These are phyloP conservation scores for Panellus pusillus DNA, from an alignment of 768 basidiomycete genomes.

Conservation along the genomic window DNA sequence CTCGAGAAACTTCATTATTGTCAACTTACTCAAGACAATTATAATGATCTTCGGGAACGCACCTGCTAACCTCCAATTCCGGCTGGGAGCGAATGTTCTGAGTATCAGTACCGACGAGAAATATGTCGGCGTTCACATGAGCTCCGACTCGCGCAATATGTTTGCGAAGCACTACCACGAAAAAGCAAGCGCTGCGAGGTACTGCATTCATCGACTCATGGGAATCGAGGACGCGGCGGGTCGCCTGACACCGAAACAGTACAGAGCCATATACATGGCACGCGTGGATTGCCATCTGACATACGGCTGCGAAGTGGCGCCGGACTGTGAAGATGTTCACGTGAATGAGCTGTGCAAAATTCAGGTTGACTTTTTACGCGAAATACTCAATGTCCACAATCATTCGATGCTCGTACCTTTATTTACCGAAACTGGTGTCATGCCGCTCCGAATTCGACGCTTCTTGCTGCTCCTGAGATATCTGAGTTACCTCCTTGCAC, in stretches of 20 bases:
- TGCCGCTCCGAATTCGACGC: conserved; percentile 23
- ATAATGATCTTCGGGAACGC: conserved; percentile 15
- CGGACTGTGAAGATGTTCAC: too few species aligned
- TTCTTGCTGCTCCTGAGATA: conserved; percentile 21
- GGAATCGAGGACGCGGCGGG: conserved; percentile 19
- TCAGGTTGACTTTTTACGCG: conserved; percentile 23
- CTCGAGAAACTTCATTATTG: conserved; percentile 23
- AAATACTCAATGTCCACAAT: conserved; percentile 20
- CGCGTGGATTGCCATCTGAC: too few species aligned
- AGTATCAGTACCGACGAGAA: conserved; percentile 2
- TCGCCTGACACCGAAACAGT: conserved; percentile 15
- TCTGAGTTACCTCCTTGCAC: conserved; percentile 13
- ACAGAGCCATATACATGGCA: too few species aligned
- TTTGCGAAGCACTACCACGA: conserved; percentile 18
- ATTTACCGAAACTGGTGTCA: conserved; percentile 27
- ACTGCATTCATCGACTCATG: conserved; percentile 20
- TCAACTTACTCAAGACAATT: conserved; percentile 25
- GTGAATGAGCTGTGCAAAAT: conserved; percentile 16
- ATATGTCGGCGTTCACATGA: conserved; percentile 21
- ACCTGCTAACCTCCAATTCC: neutral
- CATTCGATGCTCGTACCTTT: conserved; percentile 17
- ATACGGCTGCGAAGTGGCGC: too few species aligned
- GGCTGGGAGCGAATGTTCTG: too few species aligned
- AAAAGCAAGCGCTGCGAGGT: conserved; percentile 20
- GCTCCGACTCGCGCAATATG: neutral